phyloP scores from a whole-genome alignment of 108 stramenopile species.

The Chaetoceros muelleri region DNA sequence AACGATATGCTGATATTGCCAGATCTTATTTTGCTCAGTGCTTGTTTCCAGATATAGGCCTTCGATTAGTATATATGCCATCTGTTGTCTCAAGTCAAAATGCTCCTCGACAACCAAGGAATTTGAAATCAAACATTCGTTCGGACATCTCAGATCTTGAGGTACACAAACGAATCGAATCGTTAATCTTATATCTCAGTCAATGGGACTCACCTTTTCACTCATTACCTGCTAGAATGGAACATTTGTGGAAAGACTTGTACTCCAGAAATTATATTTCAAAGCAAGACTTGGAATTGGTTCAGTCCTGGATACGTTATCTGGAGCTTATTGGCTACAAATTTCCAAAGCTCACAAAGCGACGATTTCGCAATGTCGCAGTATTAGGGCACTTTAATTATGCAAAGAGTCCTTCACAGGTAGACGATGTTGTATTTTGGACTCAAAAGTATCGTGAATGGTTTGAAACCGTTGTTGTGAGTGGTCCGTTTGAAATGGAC shows the following conservation, averaged over 20 bases:
- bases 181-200: not conserved
- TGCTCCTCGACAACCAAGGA: not conserved
- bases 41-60: not conserved
- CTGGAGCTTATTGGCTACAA: not conserved
- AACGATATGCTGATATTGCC: conserved; percentile 26
- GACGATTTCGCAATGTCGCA: not conserved
- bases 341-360: not conserved
- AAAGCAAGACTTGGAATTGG: not conserved
- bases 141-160: not conserved
- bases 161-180: not conserved
- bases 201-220: not conserved
- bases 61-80: not conserved
- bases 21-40: conserved; percentile 27
- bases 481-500: not conserved
- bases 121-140: not conserved
- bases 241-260: conserved; percentile 3
- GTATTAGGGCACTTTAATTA: conserved; percentile 2
- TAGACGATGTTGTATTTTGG: conserved; percentile 4
- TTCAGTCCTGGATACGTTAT: not conserved
- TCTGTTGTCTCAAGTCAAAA: not conserved
- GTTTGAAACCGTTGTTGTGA: not conserved
- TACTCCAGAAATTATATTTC: not conserved
- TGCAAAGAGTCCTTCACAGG: not conserved
- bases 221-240: not conserved
- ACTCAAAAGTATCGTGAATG: not conserved